Base-by-base conservation (phyloP, 805 yeast species). In the Zygosaccharomyces gambellarensis region DNA sequence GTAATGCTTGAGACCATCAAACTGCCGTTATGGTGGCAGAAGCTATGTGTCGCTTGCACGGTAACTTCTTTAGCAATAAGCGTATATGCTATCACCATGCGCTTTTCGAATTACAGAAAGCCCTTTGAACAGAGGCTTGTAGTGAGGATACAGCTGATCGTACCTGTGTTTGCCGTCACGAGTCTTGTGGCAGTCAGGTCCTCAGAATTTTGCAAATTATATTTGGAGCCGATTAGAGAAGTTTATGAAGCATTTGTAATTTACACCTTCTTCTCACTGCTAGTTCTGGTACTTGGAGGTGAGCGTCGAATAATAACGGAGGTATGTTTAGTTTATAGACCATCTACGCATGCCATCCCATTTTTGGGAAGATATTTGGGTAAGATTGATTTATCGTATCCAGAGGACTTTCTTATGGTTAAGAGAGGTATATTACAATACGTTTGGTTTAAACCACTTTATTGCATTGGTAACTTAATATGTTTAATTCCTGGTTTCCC, bases 221-320 rank as follows among this genome's bases (percentile, higher is more conserved):
- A 57, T 43, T 36, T 89, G 2, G 94, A 86, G 57, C 95, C 96
- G 0, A 59, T 87, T 0, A 74, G 94, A 40, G 99, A 94, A 64
- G 80, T 92, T 1, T 94, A 94, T 67, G 99, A 94, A 67, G 97
- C 98, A 0, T 88, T 94, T 69, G 97, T 90, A 30, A 87, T 94
- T 30, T 94, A 94, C 67, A 89, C 97, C 1, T 94, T 94, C 65
- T 92, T 87, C 71, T 78, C 92, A 29, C 73, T 90, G 27, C 72
- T 94, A 47, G 89, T 95, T 0, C 79, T 83, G 54, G 78, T 89
- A 72, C 74, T 94, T 8, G 98, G 97, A 0, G 99, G 99, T 14
- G 99, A 95, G 63, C 75, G 95, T 44, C 81, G 81, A 50, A 89
- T 94, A 23, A 83, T 68, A 6, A 62, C 94, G 29, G 79, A 87